Base-by-base conservation (phyloP, 2,329 filamentous ascomycete species). In the Aspergillus costaricaensis region DNA sequence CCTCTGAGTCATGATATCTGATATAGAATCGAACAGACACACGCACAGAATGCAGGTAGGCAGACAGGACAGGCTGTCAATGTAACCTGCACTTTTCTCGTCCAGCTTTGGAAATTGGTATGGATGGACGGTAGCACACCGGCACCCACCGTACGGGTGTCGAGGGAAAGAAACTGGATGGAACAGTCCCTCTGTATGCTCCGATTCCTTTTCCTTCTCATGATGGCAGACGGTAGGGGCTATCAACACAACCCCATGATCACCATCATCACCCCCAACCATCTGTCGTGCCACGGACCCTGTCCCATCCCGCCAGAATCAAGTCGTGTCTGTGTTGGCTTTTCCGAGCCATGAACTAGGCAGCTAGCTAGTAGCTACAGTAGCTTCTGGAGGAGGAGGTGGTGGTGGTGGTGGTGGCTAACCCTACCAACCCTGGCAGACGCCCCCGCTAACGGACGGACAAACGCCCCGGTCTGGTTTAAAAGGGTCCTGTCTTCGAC, bases 381-480 rank as follows among this genome's bases (percentile, higher is more conserved):
- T 36, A 36, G 12, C 32, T 36, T 36, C 32, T 14, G 39, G 14
- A 19, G 39, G 44, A 2, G n/a, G n/a, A n/a, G n/a, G n/a, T n/a
- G 4, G 23, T 19, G 47, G 25, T 30, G 27, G 14, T 25, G 12
- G 44, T 10, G 10, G 44, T 49, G 47, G 47, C 47, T 49, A 49
- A 49, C 47, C 47, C 47, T 49, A 49, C 21, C 47, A 36, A 6
- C 32, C 32, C 32, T 36, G 32, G 44, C 44, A 9, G 44, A 23
- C 44, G 44, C 44, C 44, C 17, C 47, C 47, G 47, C 47, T 27
- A 50, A 50, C 47, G 47, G 25, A 32, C 14, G 25, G 15, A 21
- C 47, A 30, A 50, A 50, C 47, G 47, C 47, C n/a, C 47, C 47
- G 17, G 47, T 50, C 47, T 30, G 47, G 25, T 32, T 50, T 30